Conservation (phyloP, 2,329 filamentous ascomycete genomes). For the Penicillium sp. region DNA sequence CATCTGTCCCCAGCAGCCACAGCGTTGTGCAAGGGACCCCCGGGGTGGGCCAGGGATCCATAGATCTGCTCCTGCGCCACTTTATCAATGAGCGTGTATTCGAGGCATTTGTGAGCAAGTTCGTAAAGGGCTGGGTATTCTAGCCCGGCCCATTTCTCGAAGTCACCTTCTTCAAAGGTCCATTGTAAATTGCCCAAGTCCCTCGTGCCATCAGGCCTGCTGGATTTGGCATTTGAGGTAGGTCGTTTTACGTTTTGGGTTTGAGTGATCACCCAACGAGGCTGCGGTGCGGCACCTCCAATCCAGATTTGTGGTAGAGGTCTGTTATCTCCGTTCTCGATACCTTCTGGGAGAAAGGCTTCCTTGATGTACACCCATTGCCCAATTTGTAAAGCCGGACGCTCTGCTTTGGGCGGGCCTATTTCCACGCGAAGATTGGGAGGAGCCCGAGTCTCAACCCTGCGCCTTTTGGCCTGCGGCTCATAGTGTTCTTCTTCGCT, state of each 20-base stretch:
- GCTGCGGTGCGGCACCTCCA: constrained; percentile 2
- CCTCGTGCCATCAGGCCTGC: too few relatives aligned
- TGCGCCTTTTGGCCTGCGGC: not conserved
- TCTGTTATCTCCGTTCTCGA: not conserved
- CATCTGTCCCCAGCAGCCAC: not conserved
- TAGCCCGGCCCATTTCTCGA: not conserved
- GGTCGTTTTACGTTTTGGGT: not conserved
- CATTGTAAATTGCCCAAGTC: not conserved
- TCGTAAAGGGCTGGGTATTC: not conserved
- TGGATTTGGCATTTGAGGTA: not conserved
- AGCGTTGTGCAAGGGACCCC: not conserved
- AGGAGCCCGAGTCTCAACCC: not conserved
- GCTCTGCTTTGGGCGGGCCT: not conserved
- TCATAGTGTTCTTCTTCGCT: not conserved
- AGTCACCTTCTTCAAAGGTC: constrained; percentile 3
- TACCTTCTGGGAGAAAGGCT: not conserved
- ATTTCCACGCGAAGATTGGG: not conserved
- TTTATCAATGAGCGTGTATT: not conserved
- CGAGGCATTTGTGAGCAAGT: constrained; percentile 1
- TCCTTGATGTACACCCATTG: not conserved
- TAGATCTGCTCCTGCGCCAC: not conserved
- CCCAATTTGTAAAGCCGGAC: not conserved
- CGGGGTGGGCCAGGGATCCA: not conserved
- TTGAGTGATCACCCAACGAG: constrained; percentile 4
- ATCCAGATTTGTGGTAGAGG: not conserved